A percentile compares a stretch with the other conserved stretches of the same genome.
phyloP scores from a whole-genome alignment of 257 asterid genomes.

The Plantago major region DNA sequence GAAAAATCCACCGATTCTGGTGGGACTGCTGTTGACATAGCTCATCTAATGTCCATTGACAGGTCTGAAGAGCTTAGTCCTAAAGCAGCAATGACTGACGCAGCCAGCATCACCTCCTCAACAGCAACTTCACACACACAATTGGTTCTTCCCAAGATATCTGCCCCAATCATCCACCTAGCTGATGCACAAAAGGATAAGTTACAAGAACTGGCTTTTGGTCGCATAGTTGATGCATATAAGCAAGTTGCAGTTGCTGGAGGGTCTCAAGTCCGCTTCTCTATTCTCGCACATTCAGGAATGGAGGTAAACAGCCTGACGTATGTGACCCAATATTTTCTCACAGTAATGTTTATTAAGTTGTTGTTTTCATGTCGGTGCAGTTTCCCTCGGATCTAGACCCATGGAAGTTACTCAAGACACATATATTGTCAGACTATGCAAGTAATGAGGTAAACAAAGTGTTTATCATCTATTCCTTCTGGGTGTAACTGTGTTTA shows the following conservation, averaged over 20 bases:
- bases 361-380: conserved; percentile 28
- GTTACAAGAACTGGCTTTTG: conserved; percentile 63
- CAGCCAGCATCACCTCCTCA: conserved; percentile 50
- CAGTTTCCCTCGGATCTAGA: conserved; percentile 91
- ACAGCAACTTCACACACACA: conserved; percentile 57
- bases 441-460: conserved; percentile 78
- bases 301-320: conserved; percentile 57
- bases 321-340: conserved; percentile 21
- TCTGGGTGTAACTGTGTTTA: conserved; percentile 6
- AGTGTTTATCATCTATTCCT: neutral
- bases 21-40: conserved; percentile 41
- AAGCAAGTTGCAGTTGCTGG: conserved; percentile 78
- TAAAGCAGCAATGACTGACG: conserved; percentile 56
- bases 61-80: conserved; percentile 96
- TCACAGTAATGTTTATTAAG: conserved; percentile 20
- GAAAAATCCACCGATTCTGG: conserved; percentile 42
- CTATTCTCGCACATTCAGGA: conserved; percentile 80
- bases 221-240: conserved; percentile 83
- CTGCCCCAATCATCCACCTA: conserved; percentile 76
- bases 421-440: conserved; percentile 77
- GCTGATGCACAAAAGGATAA: conserved; percentile 74
- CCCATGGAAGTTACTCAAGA: conserved; percentile 76
- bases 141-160: conserved; percentile 80
- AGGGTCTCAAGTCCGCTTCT: conserved; percentile 73
- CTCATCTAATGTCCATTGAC: conserved; percentile 64